Conservation (phyloP, 371 early-diverging fungal species). For the Zopfochytrium polystomum region DNA sequence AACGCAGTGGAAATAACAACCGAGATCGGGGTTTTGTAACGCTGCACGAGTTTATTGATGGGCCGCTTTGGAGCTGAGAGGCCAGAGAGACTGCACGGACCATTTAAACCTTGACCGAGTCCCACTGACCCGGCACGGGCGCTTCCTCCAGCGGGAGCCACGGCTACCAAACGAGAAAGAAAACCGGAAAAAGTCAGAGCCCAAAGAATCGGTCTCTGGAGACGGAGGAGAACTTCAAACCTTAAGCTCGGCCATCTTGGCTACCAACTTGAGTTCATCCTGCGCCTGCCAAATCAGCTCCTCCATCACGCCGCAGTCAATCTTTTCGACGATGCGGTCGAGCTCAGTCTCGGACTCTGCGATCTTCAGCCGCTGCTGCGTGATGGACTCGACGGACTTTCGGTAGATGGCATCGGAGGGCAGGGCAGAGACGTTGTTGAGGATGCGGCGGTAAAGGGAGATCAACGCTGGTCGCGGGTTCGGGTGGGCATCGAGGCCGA, state of each 20-base stretch:
- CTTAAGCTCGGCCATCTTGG: constrained; percentile 85
- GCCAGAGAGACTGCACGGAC: too few species aligned
- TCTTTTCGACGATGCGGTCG: constrained; percentile 68
- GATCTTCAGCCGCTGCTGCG: constrained; percentile 69
- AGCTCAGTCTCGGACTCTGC: constrained; percentile 71
- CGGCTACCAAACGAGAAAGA: too few species aligned
- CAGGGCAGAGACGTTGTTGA: constrained; percentile 42
- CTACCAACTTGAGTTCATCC: constrained; percentile 70
- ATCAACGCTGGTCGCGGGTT: constrained; percentile 84
- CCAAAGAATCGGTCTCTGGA: too few species aligned
- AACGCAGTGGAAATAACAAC: too few species aligned
- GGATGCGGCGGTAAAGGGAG: constrained; percentile 46
- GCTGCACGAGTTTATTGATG: too few species aligned
- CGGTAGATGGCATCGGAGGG: constrained; percentile 79
- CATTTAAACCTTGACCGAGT: too few species aligned
- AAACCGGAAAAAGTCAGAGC: background rate
- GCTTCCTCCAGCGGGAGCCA: too few species aligned
- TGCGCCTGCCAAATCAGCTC: constrained; percentile 85
- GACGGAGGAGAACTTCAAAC: too few species aligned
- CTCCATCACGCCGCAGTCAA: constrained; percentile 85
- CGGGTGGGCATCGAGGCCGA: constrained; percentile 81
- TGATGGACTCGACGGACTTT: constrained; percentile 76
- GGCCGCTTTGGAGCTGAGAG: too few species aligned
- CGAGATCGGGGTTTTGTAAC: too few species aligned
- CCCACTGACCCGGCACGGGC: too few species aligned